Evolutionary conservation across 345 rosid species (phyloP), one percentile per base, ranked within the genome.

Genomic region (Triadica sebifera): DNA sequence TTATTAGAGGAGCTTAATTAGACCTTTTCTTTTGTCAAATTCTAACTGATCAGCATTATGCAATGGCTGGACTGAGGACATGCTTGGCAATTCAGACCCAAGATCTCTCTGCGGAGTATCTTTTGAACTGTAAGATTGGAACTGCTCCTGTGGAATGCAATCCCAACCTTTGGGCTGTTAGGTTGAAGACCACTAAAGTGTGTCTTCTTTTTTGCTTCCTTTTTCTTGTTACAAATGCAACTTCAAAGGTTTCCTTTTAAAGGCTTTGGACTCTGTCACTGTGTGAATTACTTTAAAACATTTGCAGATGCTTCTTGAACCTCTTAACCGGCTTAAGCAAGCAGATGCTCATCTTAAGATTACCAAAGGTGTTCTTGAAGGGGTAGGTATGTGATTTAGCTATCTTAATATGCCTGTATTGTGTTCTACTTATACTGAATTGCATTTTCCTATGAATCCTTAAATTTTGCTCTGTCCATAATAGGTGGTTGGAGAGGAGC

Each of bases 401-500:
- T 37, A 59, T 20, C 78, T 74, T 65, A 38, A 46, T 74, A 34
- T 69, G 47, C 53, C 57, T 66, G 64, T 65, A 20, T 1, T 13
- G 15, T 57, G 4, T 38, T 37, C 5, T 37, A 34, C 17, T n/a
- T 22, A 2, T 49, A 47, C 53, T 47, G n/a, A 50, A 24, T 39
- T 10, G 57, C 29, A 19, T 47, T 59, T 49, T 7, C 43, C 55
- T 25, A 67, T 51, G 47, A 59, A 55, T 67, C 49, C 43, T 12
- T 76, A 65, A 43, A 45, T 70, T 10, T 51, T 80, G 43, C 12
- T 59, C 37, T 81, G 41, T 10, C 39, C 71, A 71, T 81, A 67
- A 76, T 84, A 94, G 98, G 89, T 94, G 70, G 98, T 92, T 60
- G 98, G 95, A 77, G 93, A 92, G 88, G 98, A 94, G 88, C 91